Evolutionary conservation across 2,329 filamentous ascomycete species (phyloP).

Genomic region (Fusarium udum): DNA sequence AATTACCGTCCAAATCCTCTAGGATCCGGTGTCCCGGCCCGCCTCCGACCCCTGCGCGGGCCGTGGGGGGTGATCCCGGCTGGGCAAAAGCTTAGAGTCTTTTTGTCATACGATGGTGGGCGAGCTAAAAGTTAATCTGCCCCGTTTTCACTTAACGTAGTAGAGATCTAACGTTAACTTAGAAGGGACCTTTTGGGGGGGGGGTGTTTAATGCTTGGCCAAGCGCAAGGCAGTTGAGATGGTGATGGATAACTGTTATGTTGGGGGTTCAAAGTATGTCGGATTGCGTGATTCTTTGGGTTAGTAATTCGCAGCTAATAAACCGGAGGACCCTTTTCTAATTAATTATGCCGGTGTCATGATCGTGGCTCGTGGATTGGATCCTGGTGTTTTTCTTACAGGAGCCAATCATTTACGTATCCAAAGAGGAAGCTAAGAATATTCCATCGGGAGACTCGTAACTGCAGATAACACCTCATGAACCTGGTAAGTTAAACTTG

Average conservation of each 20-base stretch:
- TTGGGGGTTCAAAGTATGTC: not conserved
- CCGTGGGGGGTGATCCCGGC: constrained; percentile 21
- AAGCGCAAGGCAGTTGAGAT: not conserved
- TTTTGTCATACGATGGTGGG: constrained; percentile 15
- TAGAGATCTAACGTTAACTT: too few relatives aligned
- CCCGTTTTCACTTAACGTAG: not conserved
- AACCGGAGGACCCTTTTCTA: not conserved
- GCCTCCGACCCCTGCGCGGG: constrained; percentile 11
- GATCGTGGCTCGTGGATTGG: not conserved
- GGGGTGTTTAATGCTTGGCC: not conserved
- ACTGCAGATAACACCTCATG: constrained; percentile 12
- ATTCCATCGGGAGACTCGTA: constrained; percentile 10
- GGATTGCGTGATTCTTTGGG: not conserved
- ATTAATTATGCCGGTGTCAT: not conserved
- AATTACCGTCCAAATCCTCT: not conserved
- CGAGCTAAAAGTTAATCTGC: not conserved
- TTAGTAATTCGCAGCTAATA: not conserved
- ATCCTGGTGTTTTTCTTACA: not conserved
- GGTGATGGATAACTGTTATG: not conserved
- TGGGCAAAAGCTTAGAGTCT: constrained; percentile 28
- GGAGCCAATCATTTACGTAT: not conserved
- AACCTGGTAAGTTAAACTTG: not conserved
- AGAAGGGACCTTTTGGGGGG: not conserved
- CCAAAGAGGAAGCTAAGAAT: not conserved
- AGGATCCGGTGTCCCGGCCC: not conserved